Evolutionary conservation across 2,329 filamentous ascomycete genomes (phyloP).

Genomic region (Fusarium sp.): DNA sequence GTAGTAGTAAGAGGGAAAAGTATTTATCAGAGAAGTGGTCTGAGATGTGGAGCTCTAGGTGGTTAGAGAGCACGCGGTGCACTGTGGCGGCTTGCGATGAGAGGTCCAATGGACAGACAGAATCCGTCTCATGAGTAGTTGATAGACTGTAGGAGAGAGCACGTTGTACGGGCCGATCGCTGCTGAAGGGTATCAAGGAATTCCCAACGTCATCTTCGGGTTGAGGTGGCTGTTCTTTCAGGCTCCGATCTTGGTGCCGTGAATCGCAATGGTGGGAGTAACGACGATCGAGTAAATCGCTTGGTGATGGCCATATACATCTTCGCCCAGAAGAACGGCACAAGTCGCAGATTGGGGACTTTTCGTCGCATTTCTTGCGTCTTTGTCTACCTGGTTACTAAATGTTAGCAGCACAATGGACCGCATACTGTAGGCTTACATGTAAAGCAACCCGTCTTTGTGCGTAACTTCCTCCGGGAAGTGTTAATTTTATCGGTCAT

Average conservation of each 20-base stretch:
- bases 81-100: conserved; percentile 3
- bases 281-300: conserved; percentile 28
- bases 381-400: conserved; percentile 13
- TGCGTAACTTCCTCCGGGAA: conserved; percentile 9
- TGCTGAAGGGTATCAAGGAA: neutral
- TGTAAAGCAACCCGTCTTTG: conserved; percentile 33
- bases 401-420: neutral
- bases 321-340: conserved; percentile 1
- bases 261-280: conserved; percentile 12
- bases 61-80: conserved; percentile 12
- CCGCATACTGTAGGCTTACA: neutral
- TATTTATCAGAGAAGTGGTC: conserved; percentile 37
- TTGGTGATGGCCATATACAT: conserved; percentile 25
- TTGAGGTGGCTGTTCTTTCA: neutral
- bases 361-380: conserved; percentile 34
- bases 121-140: rapidly evolving
- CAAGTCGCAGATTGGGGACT: conserved; percentile 7
- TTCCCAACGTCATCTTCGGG: neutral
- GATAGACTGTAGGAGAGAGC: neutral
- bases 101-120: neutral
- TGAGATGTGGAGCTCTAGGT: conserved; percentile 24
- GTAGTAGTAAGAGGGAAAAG: conserved; percentile 38
- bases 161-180: rapidly evolving
- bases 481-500: neutral
- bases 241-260: neutral